phyloP scores from a whole-genome alignment of 148 eudicot species.

The Silene uniflora region DNA sequence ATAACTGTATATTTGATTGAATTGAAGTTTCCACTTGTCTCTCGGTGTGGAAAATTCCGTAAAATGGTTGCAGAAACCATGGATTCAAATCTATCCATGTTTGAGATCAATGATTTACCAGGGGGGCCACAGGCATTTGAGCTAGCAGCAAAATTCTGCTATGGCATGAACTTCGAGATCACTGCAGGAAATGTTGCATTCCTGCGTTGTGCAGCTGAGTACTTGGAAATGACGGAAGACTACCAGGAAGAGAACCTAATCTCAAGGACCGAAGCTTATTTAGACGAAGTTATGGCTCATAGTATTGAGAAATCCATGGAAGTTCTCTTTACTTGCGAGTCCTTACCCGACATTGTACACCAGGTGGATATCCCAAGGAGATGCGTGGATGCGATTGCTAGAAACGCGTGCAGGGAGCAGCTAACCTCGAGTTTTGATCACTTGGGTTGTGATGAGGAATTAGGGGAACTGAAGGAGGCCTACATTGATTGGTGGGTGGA shows the following conservation, averaged over 20 bases:
- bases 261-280: constrained; percentile 48
- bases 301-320: constrained; percentile 56
- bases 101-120: constrained; percentile 49
- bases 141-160: constrained; percentile 65
- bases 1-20: not conserved
- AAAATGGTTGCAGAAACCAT: constrained; percentile 56
- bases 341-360: constrained; percentile 39
- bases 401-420: constrained; percentile 54
- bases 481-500: constrained; percentile 66
- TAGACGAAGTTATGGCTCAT: constrained; percentile 40
- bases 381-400: constrained; percentile 50
- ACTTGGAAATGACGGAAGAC: constrained; percentile 64
- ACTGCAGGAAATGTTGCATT: constrained; percentile 49
- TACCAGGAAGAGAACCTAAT: constrained; percentile 57
- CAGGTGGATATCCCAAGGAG: constrained; percentile 39
- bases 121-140: constrained; percentile 59
- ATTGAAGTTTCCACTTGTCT: constrained; percentile 60
- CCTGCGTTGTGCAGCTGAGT: constrained; percentile 61
- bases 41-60: constrained; percentile 64
- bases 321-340: constrained; percentile 53
- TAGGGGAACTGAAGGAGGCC: constrained; percentile 33
- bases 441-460: constrained; percentile 31
- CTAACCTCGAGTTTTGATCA: constrained; percentile 42
- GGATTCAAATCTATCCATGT: constrained; percentile 35
- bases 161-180: constrained; percentile 62